Evolutionary conservation across 345 rosid species (phyloP).

Genomic region (Viola odorata): DNA sequence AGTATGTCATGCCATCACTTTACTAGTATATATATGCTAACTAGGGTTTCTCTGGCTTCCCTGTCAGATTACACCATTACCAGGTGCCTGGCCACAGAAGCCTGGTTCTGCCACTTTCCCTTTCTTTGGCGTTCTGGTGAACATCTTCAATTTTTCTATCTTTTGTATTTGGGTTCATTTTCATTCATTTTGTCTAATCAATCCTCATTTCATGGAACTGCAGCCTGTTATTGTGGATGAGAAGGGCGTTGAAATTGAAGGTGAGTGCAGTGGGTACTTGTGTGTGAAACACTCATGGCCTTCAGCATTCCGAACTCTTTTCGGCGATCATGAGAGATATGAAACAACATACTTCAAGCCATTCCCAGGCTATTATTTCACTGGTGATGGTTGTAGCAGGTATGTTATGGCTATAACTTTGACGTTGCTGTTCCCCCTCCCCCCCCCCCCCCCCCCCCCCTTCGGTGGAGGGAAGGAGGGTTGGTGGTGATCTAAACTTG

Average conservation of each 20-base stretch:
- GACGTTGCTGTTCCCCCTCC: too few relatives aligned
- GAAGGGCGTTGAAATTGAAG: conserved; percentile 91
- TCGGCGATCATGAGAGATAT: conserved; percentile 97
- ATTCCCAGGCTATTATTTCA: conserved; percentile 86
- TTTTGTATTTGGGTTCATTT: not conserved
- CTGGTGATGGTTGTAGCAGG: conserved; percentile 98
- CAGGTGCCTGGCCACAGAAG: conserved; percentile 99
- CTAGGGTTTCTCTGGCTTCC: conserved; percentile 10
- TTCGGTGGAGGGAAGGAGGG: too few relatives aligned
- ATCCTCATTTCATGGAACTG: conserved; percentile 17
- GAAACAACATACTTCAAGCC: conserved; percentile 97
- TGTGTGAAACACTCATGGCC: conserved; percentile 95
- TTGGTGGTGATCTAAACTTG: too few relatives aligned
- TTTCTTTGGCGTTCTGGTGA: conserved; percentile 97
- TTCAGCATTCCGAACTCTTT: conserved; percentile 93
- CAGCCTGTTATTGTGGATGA: conserved; percentile 96
- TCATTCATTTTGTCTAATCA: not conserved
- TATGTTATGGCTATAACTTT: conserved; percentile 10
- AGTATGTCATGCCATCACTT: not conserved
- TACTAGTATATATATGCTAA: not conserved
- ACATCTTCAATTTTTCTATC: not conserved
- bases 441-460: too few relatives aligned
- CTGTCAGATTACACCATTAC: conserved; percentile 86
- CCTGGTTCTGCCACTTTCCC: conserved; percentile 99
- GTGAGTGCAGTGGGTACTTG: conserved; percentile 89